A percentile compares a stretch with the other conserved stretches of the same genome.
Evolutionary conservation across 768 basidiomycete genomes (phyloP).

Genomic region (Lactifluus volemus): DNA sequence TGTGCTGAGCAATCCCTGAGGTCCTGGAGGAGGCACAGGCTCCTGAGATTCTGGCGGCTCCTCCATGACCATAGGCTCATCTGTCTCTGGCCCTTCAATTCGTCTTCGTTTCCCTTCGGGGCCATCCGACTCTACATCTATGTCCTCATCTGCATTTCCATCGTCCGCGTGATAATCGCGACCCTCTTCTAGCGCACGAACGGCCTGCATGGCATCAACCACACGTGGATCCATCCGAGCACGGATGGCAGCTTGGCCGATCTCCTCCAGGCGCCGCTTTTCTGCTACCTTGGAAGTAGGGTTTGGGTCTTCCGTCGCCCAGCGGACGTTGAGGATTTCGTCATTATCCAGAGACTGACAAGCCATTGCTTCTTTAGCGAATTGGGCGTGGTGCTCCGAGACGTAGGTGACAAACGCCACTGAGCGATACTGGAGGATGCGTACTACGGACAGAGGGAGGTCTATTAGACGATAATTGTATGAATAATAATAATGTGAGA

Average conservation of each 20-base stretch:
- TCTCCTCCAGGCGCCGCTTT: conserved; percentile 70
- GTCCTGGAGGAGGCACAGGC: conserved; percentile 16
- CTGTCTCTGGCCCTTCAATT: conserved; percentile 25
- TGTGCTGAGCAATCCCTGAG: conserved; percentile 59
- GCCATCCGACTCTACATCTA: conserved; percentile 29
- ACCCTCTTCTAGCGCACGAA: conserved; percentile 87
- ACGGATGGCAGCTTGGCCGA: conserved; percentile 81
- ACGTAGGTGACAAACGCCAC: conserved; percentile 97
- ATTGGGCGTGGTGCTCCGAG: conserved; percentile 78
- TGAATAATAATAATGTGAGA: conserved; percentile 18
- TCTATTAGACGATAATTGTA: background rate
- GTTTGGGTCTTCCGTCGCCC: conserved; percentile 99
- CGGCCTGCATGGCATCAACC: conserved; percentile 78
- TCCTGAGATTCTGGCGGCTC: conserved; percentile 5
- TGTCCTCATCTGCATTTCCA: conserved; percentile 25
- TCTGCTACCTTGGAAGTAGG: conserved; percentile 83
- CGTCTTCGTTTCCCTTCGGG: conserved; percentile 31
- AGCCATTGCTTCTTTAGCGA: conserved; percentile 98
- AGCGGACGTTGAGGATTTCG: conserved; percentile 95
- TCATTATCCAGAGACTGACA: conserved; percentile 96
- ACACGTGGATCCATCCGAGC: conserved; percentile 80
- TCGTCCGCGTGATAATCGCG: conserved; percentile 22
- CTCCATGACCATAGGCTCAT: background rate
- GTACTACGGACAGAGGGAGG: conserved; percentile 40
- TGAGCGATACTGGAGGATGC: conserved; percentile 86